Percentiles rank a stretch among this genome's conserved stretches.
These are phyloP conservation scores for Venturia carpophila DNA, from an alignment of 2,329 filamentous ascomycete genomes.

Conservation along the genomic window DNA sequence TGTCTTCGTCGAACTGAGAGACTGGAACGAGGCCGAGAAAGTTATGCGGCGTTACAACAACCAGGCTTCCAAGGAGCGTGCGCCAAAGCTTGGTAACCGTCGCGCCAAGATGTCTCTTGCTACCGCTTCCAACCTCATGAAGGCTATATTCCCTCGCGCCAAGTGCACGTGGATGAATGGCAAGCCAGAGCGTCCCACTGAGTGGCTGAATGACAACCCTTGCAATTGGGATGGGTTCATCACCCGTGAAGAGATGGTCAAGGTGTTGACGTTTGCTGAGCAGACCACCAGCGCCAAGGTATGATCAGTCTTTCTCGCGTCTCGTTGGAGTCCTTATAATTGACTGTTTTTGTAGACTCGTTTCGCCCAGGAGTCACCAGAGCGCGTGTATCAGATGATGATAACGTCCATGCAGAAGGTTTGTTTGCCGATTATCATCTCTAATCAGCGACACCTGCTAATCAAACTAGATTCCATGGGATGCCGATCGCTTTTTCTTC, in stretches of 20 bases:
- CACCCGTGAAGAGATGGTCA: slow-evolving; percentile 43
- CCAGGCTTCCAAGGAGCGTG: neutral
- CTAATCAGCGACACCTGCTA: neutral
- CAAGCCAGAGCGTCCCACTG: slow-evolving; percentile 31
- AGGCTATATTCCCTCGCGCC: slow-evolving; percentile 44
- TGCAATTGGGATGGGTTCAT: slow-evolving; percentile 45
- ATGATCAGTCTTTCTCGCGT: neutral
- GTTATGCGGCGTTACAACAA: slow-evolving; percentile 7
- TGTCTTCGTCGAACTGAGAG: slow-evolving; percentile 13
- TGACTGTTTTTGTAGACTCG: neutral
- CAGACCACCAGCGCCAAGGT: slow-evolving; percentile 10
- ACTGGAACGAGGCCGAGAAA: slow-evolving; percentile 8
- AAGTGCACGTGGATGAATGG: slow-evolving; percentile 40
- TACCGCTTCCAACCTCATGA: slow-evolving; percentile 42
- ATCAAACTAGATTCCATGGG: slow-evolving; percentile 7
- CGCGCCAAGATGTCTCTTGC: slow-evolving; percentile 36
- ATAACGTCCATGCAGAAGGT: slow-evolving; percentile 13
- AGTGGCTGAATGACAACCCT: slow-evolving; percentile 31
- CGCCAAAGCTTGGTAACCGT: slow-evolving; percentile 9
- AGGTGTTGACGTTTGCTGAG: slow-evolving; percentile 8
- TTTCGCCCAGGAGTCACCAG: neutral
- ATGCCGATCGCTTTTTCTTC: slow-evolving; percentile 12
- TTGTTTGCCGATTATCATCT: neutral
- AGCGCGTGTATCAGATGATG: slow-evolving; percentile 12
- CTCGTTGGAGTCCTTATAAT: too few relatives aligned